phyloP scores from a whole-genome alignment of 2,329 filamentous ascomycete genomes.

The Cordyceps militaris region DNA sequence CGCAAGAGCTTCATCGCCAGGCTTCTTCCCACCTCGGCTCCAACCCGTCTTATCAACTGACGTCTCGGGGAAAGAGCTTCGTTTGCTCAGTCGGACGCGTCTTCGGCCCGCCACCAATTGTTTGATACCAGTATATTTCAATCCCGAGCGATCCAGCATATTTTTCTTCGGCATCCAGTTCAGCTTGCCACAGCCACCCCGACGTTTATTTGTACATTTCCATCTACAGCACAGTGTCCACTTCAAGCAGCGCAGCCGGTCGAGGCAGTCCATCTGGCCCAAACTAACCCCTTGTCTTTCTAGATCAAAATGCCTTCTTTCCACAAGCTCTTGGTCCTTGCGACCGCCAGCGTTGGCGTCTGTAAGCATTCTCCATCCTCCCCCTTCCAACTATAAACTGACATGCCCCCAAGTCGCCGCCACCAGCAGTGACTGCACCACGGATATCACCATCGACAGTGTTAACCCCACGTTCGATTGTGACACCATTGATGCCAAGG shows the following conservation, averaged over 20 bases:
- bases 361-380: background rate
- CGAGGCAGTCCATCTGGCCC: background rate
- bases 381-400: background rate
- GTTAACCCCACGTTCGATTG: slow-evolving; percentile 54
- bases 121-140: background rate
- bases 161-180: slow-evolving; percentile 7
- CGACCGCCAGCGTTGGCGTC: slow-evolving; percentile 2
- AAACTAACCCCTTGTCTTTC: background rate
- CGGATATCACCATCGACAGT: slow-evolving; percentile 58
- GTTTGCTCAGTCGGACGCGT: background rate
- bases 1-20: slow-evolving; percentile 2
- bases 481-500: slow-evolving; percentile 55
- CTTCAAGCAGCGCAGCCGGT: background rate
- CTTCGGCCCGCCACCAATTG: background rate
- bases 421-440: slow-evolving; percentile 28
- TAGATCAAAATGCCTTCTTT: slow-evolving; percentile 22
- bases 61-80: background rate
- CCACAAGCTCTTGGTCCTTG: slow-evolving; percentile 20
- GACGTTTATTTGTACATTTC: background rate
- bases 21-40: background rate
- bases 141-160: background rate
- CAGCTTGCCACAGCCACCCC: background rate
- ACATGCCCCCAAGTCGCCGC: slow-evolving; percentile 21
- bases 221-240: background rate
- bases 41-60: background rate